Base-by-base conservation (phyloP, 148 eudicot species). In the Polygonum maritimum region DNA sequence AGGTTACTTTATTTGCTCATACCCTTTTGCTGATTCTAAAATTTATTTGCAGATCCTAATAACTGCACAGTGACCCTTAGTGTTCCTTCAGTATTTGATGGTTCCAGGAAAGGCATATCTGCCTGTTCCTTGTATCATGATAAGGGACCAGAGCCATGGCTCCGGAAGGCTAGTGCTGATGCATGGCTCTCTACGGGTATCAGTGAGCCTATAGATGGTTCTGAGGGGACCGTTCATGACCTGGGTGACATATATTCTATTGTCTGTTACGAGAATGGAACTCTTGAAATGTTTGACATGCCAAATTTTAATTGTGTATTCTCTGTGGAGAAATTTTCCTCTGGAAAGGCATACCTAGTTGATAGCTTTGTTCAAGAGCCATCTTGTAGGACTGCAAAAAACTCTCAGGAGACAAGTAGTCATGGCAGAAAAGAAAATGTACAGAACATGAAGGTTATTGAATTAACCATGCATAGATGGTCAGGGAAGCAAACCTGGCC, bases 101-200 rank as follows among this genome's bases (percentile, higher is more conserved):
- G 85, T 80, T 87, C 92, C 11, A 87, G 84, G 80, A 92, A 87
- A 75, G 80, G 80, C 62, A 85, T 92, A 75, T 86, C 90, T 78
- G 94, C 97, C 1, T 95, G 97, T 82, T 86, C 97, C 44, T 88
- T 95, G 38, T 95, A 95, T 83, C 86, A 86, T 80, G 98, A 95
- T 87, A 89, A 83, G 85, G 98, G 96, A 40, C 92, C 96, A 3
- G 97, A 90, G 78, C 92, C 97, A 75, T 95, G 98, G 98, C 96
- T 95, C 35, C 81, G 92, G 18, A 92, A 87, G 84, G 89, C 98
- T 70, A 95, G 98, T 81, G 88, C 92, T 70, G 98, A 95, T 86
- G 98, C 98, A 14, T 95, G 98, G 98, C 98, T 95, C 81, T 88
- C 92, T 76, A 82, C 94, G 80, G 97, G 97, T 8, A 74, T 90